Base-by-base conservation (phyloP, 768 basidiomycete species). In the Trametes cubensis region DNA sequence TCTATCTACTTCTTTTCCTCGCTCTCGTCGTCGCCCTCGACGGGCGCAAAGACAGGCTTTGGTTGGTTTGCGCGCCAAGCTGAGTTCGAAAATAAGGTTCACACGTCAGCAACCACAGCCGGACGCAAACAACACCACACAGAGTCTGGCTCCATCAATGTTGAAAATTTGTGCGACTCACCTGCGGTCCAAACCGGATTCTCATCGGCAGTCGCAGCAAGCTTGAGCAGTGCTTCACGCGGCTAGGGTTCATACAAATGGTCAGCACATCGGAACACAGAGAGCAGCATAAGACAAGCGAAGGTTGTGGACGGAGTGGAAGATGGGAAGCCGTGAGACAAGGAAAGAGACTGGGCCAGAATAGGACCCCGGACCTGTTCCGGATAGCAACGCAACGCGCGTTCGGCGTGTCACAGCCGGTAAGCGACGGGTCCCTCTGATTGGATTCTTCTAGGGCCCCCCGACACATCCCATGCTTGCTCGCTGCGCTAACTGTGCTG, bases 181-280 rank as follows among this genome's bases (percentile, higher is more conserved):
- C 94, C 94, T 78, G 74, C 76, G 48, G 94, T 92, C 89, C 90
- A 94, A 69, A 86, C 83, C 55, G 90, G 93, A 73, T 96, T 89
- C 63, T 83, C 77, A 46, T 92, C 89, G 64, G 88, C 87, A 60
- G 76, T 72, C 18, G 88, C 77, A 38, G 97, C 97, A 69, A 95
- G 98, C 76, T 88, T 94, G 81, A 98, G 90, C 58, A 99, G 79
- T 4, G 97, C 97, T 77, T 97, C 95, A 64, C 97, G 89, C 45
- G 97, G 97, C 96, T 98, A 38, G 77, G 23, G 69, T 44, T 7
- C 61, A 44, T 17, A 11, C 34, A 18, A 41, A 34, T 44, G 26
- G 51, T 49, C 58, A 60, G 58, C 44, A 64, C 49, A 42, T 34
- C 40, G 45, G 40, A 50, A 41, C 42, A n/a, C 40, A 45, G 42